These are phyloP conservation scores for Raffaelea albimanens DNA, from an alignment of 2,329 filamentous ascomycete genomes.

Conservation along the genomic window DNA sequence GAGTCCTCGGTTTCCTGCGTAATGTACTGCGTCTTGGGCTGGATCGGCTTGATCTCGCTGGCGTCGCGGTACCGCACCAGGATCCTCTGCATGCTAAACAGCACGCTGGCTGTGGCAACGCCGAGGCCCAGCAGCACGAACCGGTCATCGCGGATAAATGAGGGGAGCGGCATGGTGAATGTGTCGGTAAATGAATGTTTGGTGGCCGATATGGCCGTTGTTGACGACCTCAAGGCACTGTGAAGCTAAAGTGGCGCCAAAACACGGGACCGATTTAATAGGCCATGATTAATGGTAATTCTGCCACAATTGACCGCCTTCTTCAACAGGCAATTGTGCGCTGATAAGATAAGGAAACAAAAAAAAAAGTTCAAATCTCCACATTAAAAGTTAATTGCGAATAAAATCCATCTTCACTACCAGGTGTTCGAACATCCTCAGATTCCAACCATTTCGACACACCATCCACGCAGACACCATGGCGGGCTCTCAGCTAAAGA, in stretches of 20 bases:
- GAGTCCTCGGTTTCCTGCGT: constrained; percentile 68
- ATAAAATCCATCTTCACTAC: neutral
- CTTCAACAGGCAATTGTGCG: too few species aligned
- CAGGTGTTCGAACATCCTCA: too few species aligned
- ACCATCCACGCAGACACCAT: constrained; percentile 44
- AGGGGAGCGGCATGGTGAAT: constrained; percentile 30
- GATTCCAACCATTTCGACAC: neutral
- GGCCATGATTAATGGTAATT: constrained; percentile 4
- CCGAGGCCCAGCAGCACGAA: constrained; percentile 42
- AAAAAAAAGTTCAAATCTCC: constrained; percentile 11
- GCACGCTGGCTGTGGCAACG: constrained; percentile 48
- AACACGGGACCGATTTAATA: neutral
- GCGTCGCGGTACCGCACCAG: constrained; percentile 53
- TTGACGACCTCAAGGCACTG: too few species aligned
- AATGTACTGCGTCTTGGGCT: constrained; percentile 62
- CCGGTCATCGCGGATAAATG: constrained; percentile 38
- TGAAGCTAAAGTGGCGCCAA: neutral
- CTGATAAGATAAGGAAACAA: constrained; percentile 21
- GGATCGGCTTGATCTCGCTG: constrained; percentile 54
- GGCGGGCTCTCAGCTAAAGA: constrained; percentile 94
- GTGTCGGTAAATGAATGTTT: neutral
- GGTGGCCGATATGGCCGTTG: constrained; percentile 3
- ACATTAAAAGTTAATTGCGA: constrained; percentile 4
- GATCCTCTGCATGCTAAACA: constrained; percentile 46
- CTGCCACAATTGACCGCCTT: constrained; percentile 20